phyloP scores from a whole-genome alignment of 495 filamentous ascomycete genomes.

The Aspergillus heteromorphus region DNA sequence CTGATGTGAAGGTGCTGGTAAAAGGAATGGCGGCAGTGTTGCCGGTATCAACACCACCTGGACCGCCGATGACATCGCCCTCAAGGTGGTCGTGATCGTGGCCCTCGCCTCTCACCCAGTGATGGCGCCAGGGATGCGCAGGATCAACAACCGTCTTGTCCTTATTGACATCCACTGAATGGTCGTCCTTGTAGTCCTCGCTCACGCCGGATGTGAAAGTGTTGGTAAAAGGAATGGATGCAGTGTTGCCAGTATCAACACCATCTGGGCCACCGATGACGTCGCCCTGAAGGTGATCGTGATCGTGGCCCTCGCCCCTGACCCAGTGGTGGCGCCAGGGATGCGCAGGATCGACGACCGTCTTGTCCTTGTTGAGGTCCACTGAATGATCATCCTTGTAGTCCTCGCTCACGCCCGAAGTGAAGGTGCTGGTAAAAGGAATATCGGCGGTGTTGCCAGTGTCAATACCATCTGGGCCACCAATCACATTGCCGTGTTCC shows the following conservation, averaged over 20 bases:
- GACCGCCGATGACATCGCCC: slow-evolving; percentile 17
- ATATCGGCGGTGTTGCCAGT: not conserved
- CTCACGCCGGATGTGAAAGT: not conserved
- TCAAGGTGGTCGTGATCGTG: not conserved
- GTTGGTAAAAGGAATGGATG: not conserved
- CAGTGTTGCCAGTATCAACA: slow-evolving; percentile 7
- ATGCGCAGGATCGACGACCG: not conserved
- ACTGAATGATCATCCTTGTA: slow-evolving; percentile 2
- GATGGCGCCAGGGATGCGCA: not conserved
- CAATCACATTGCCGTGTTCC: not conserved
- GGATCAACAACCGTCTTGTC: not conserved
- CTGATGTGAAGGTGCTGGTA: not conserved
- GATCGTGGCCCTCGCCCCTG: not conserved
- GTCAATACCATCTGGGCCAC: not conserved
- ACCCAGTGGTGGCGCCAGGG: not conserved
- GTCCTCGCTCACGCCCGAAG: not conserved
- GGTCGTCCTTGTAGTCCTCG: slow-evolving; percentile 1
- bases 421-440: not conserved
- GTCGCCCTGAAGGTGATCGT: not conserved
- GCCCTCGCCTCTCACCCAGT: slow-evolving; percentile 5
- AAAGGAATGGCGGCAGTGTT: slow-evolving; percentile 10
- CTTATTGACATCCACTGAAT: slow-evolving; percentile 2
- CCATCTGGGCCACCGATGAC: slow-evolving; percentile 7
- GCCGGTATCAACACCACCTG: slow-evolving; percentile 26
- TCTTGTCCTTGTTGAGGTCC: not conserved